Conservation (phyloP, 805 yeast species). For the Scheffersomyces ergatensis region DNA sequence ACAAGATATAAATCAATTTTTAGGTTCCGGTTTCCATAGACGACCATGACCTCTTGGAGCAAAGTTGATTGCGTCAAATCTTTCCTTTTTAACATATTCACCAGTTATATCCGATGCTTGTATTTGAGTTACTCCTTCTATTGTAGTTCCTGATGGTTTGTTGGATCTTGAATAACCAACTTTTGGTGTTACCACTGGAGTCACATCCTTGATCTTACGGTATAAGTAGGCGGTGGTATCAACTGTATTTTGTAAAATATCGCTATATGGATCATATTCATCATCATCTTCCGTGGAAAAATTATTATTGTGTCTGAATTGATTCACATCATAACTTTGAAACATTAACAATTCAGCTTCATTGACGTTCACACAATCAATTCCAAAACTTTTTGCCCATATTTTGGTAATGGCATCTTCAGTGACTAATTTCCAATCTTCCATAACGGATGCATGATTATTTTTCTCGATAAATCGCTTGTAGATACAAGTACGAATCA, state of each 20-base stretch:
- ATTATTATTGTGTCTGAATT: slow-evolving; percentile 16
- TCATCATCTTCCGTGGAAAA: slow-evolving; percentile 22
- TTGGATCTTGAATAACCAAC: neutral
- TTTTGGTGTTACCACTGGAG: slow-evolving; percentile 1
- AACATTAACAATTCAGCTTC: slow-evolving; percentile 47
- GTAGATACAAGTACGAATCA: slow-evolving; percentile 58
- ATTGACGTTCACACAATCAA: slow-evolving; percentile 49
- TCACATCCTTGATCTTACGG: slow-evolving; percentile 1
- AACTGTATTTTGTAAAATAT: slow-evolving; percentile 28
- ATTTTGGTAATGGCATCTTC: slow-evolving; percentile 55
- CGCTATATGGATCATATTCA: slow-evolving; percentile 17
- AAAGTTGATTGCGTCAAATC: slow-evolving; percentile 46
- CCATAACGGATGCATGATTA: slow-evolving; percentile 8
- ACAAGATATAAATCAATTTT: no score
- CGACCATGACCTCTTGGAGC: slow-evolving; percentile 63
- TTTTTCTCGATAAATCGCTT: slow-evolving; percentile 42
- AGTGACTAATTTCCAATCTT: slow-evolving; percentile 57
- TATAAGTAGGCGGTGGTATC: slow-evolving; percentile 31
- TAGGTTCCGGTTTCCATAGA: slow-evolving; percentile 52
- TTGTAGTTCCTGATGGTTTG: neutral
- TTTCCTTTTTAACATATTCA: slow-evolving; percentile 36
- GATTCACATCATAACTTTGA: slow-evolving; percentile 34
- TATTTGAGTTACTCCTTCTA: slow-evolving; percentile 10
- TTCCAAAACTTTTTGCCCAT: slow-evolving; percentile 55
- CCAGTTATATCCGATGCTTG: slow-evolving; percentile 12